Evolutionary conservation across 2,329 filamentous ascomycete genomes (phyloP), one percentile per base, ranked within the genome.

Genomic region (Fusarium humuli): DNA sequence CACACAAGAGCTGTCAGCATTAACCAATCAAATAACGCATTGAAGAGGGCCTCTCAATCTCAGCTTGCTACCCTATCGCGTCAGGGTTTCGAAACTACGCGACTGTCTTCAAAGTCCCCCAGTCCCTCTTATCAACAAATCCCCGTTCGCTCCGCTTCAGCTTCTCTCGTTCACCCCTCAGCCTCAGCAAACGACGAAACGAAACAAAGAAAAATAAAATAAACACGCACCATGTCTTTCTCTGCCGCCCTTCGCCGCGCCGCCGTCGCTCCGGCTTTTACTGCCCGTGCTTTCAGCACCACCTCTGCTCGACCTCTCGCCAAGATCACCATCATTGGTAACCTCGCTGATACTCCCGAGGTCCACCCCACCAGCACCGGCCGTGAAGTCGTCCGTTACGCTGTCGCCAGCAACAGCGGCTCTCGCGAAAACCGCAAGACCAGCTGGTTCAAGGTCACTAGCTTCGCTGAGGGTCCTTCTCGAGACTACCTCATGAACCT

Each of bases 321-420:
- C 73, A 92, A 91, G 81, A 92, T 99, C 84, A 92, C 90, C 76
- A 85, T 99, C 80, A 87, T 98, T 74, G 96, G 96, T 77, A 92
- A 94, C 80, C 89, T 99, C 54, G 94, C 88, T 66, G 88, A 90
- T 75, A 87, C 89, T 56, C 95, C 96, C 62, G 94, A 98, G 85
- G 76, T 94, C 72, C 85, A 87, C 40, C 80, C 89, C 63, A 93
- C 92, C 49, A 87, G 88, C 75, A 90, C 84, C 55, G 94, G 94
- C 62, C 86, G 86, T 69, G 92, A 97, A 70, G 77, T 97, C 62
- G 78, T 98, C 77, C 88, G 87, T 75, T 98, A 97, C 79, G 83
- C 89, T 7, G 83, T 99, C 68, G 94, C 89, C 54, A 92, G 89
- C 75, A 90, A 84, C 79, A 80, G 79, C 64, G 94, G 94, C 16